Base-by-base conservation (phyloP, 306 rosid species). In the Pachyrhizus erosus region DNA sequence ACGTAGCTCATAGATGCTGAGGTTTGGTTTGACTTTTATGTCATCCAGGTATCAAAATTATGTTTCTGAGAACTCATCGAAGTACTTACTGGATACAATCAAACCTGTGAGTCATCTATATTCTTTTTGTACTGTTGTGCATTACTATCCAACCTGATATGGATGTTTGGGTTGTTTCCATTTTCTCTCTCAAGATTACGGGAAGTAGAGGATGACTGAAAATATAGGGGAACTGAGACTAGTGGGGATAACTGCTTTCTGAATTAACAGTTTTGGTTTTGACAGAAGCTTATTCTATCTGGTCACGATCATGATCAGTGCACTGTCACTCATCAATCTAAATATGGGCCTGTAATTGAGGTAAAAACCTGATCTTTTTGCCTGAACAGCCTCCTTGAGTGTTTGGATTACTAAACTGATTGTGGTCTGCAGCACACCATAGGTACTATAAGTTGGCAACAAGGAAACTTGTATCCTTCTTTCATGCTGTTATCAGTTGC, bases 291-390 rank as follows among this genome's bases (percentile, higher is more conserved):
- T 62, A 70, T 92, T 86, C 87, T 94, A 69, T 94, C 97, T 21
- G 97, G 97, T 45, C 98, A 94, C 76, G 98, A 94, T 86, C 98
- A 94, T 5, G 98, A 91, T 83, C 97, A 91, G 76, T 94, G 98
- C 89, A 90, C 82, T 1, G 21, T 91, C 78, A 89, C 83, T 73
- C 97, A 89, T 78, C 73, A 86, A 78, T 77, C 93, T 17, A 84
- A 87, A 80, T 70, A 42, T 73, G 89, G 92, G 81, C 84, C 90
- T 14, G 83, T 86, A 70, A 82, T 66, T 39, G 98, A 94, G 98
- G 98, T 91, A 91, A 85, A 77, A 81, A 75, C 70, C 57, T 75
- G 49, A 79, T 78, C 75, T 78, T 71, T 84, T 70, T 48, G 20
- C 52, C 21, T 61, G n/a, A 73, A 74, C 74, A 52, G 68, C 83